A percentile compares a stretch with the other conserved stretches of the same genome.
Conservation (phyloP, 192 early-diverging fungal genomes). For the Linnemannia hyalina region DNA sequence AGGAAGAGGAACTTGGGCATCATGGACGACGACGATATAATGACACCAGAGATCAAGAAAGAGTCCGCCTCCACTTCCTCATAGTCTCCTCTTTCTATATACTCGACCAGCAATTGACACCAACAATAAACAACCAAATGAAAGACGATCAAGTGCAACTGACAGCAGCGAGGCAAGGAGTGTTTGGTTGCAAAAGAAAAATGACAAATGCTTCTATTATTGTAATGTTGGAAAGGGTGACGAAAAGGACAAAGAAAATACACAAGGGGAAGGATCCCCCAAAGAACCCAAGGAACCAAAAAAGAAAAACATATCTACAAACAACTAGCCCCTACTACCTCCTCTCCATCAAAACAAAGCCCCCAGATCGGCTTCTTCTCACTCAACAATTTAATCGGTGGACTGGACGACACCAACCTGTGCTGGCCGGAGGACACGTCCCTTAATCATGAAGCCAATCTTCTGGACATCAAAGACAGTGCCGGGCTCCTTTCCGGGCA, state of each 20-base stretch:
- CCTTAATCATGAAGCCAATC: constrained; percentile 93
- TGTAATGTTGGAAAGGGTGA: constrained; percentile 1
- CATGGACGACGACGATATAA: constrained; percentile 28
- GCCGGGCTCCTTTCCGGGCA: constrained; percentile 90
- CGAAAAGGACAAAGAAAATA: not conserved
- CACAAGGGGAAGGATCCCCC: not conserved
- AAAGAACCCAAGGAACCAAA: not conserved
- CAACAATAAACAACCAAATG: not conserved
- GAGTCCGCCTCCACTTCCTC: constrained; percentile 4
- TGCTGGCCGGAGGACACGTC: constrained; percentile 92
- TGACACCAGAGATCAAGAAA: constrained; percentile 24
- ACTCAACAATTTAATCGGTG: constrained; percentile 19
- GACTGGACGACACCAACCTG: constrained; percentile 93
- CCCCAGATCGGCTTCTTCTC: not conserved
- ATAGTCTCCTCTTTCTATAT: not conserved
- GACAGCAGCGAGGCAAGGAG: no score
- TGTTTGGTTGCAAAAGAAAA: not conserved
- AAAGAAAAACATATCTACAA: constrained; percentile 3
- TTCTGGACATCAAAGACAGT: constrained; percentile 92
- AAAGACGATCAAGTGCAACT: not conserved
- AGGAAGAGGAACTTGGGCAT: constrained; percentile 45
- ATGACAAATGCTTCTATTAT: not conserved
- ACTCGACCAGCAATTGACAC: not conserved
- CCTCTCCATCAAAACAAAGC: not conserved
- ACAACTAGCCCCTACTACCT: not conserved